These are phyloP conservation scores for Hericium rajendrae DNA, from an alignment of 768 basidiomycete genomes.

Conservation along the genomic window DNA sequence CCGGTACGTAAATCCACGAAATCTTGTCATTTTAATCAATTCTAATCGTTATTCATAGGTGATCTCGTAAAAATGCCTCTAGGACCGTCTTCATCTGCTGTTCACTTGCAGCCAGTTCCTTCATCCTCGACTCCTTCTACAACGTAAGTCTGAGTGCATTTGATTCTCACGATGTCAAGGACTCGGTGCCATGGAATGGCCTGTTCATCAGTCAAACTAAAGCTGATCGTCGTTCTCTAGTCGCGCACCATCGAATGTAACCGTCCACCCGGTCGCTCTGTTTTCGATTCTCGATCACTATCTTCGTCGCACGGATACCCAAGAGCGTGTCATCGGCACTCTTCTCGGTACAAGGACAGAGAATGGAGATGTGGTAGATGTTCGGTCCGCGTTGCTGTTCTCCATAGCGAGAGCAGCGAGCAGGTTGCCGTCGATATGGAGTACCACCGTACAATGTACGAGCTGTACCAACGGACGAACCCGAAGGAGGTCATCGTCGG, in stretches of 20 bases:
- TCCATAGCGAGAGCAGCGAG: constrained; percentile 86
- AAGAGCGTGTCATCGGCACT: constrained; percentile 91
- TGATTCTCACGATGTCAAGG: too few relatives aligned
- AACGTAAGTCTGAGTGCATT: constrained; percentile 22
- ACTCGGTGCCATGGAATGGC: neutral
- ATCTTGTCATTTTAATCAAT: too few relatives aligned
- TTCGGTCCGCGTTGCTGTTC: constrained; percentile 79
- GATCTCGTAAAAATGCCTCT: constrained; percentile 33
- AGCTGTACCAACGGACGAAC: constrained; percentile 76
- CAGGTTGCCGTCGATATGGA: constrained; percentile 96
- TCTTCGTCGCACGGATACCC: constrained; percentile 71
- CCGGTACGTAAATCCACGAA: too few relatives aligned
- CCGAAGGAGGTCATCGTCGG: constrained; percentile 89
- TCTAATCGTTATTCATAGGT: neutral
- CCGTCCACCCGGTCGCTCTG: constrained; percentile 85
- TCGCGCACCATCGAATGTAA: constrained; percentile 62
- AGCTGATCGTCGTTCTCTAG: constrained; percentile 25
- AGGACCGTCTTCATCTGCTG: constrained; percentile 36
- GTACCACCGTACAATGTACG: constrained; percentile 89
- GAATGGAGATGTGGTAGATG: constrained; percentile 44
- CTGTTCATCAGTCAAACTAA: neutral
- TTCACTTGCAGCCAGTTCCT: constrained; percentile 27
- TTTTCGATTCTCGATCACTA: constrained; percentile 97
- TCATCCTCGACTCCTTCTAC: constrained; percentile 19
- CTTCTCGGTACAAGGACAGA: constrained; percentile 76